A percentile compares a stretch with the other conserved stretches of the same genome.
phyloP scores from a whole-genome alignment of 2,329 filamentous ascomycete genomes.

The Trichoderma gracile region DNA sequence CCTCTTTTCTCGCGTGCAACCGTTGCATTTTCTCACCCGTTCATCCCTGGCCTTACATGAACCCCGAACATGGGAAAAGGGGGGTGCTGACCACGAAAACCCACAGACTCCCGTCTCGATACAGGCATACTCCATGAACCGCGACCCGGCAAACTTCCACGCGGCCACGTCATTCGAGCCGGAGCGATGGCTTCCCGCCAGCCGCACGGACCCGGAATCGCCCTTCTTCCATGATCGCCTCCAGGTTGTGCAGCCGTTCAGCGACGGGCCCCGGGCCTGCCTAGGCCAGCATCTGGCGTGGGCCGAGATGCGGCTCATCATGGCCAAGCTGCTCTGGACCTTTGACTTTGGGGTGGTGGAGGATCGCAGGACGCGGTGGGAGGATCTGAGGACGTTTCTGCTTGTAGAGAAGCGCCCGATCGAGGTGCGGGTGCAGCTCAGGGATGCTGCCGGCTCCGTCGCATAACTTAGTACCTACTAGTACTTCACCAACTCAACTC shows the following conservation, averaged over 20 bases:
- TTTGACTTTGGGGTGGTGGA: conserved; percentile 24
- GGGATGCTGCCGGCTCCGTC: not conserved
- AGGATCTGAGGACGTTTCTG: conserved; percentile 18
- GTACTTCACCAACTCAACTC: no score
- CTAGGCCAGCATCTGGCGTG: conserved; percentile 21
- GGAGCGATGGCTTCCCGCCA: conserved; percentile 18
- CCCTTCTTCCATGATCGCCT: conserved; percentile 21
- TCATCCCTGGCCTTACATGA: no score
- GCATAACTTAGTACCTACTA: not conserved
- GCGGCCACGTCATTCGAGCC: conserved; percentile 19
- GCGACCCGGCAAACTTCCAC: conserved; percentile 8
- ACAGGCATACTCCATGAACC: conserved; percentile 20
- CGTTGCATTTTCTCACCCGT: not conserved
- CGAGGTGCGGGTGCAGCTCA: conserved; percentile 5
- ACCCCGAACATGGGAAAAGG: no score
- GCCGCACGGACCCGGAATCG: not conserved
- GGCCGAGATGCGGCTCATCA: conserved; percentile 25
- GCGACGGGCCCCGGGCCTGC: conserved; percentile 19
- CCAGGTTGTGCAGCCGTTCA: conserved; percentile 20
- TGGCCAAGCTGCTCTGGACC: conserved; percentile 24
- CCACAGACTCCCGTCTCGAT: conserved; percentile 28
- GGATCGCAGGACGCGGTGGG: conserved; percentile 17
- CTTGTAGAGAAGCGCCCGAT: conserved; percentile 20
- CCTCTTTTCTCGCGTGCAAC: no score
- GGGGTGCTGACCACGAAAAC: conserved; percentile 35